Percentiles rank a stretch among this genome's conserved stretches.
Evolutionary conservation across 2,329 filamentous ascomycete species (phyloP).

Genomic region (Trichoderma sp.): DNA sequence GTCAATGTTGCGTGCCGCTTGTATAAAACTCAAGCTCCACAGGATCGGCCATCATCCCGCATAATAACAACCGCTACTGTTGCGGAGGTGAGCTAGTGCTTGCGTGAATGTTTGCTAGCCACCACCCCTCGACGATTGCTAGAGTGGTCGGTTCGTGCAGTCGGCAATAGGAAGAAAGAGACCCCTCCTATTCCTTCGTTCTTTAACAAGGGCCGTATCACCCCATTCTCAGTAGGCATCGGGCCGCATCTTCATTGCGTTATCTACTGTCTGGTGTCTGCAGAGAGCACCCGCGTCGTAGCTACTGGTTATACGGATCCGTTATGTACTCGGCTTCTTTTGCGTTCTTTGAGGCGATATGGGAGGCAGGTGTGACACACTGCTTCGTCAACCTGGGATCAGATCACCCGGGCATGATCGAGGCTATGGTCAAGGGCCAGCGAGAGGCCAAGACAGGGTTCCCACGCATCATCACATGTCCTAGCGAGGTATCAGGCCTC

Average conservation of each 20-base stretch:
- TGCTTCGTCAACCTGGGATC: conserved; percentile 14
- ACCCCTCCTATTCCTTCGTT: not conserved
- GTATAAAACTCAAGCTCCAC: not conserved
- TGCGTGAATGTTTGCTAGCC: not conserved
- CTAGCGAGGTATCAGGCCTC: conserved; percentile 5
- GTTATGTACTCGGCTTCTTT: conserved; percentile 2
- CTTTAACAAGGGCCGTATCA: not conserved
- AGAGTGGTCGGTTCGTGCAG: conserved; percentile 4
- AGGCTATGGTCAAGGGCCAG: conserved; percentile 8
- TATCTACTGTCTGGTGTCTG: not conserved
- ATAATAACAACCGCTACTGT: not conserved
- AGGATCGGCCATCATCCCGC: not conserved
- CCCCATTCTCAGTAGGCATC: not conserved
- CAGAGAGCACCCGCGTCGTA: not conserved
- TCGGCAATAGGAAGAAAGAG: not conserved
- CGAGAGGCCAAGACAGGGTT: not conserved
- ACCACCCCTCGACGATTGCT: not conserved
- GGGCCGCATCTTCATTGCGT: not conserved
- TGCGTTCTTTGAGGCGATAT: conserved; percentile 10
- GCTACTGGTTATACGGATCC: not conserved
- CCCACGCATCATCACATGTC: conserved; percentile 6
- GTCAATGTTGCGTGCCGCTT: too few relatives aligned
- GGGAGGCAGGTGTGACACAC: conserved; percentile 9
- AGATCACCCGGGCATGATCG: conserved; percentile 9
- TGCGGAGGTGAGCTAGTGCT: not conserved